Conservation (phyloP, 2,329 filamentous ascomycete genomes). For the Thielaviopsis ethacetica region DNA sequence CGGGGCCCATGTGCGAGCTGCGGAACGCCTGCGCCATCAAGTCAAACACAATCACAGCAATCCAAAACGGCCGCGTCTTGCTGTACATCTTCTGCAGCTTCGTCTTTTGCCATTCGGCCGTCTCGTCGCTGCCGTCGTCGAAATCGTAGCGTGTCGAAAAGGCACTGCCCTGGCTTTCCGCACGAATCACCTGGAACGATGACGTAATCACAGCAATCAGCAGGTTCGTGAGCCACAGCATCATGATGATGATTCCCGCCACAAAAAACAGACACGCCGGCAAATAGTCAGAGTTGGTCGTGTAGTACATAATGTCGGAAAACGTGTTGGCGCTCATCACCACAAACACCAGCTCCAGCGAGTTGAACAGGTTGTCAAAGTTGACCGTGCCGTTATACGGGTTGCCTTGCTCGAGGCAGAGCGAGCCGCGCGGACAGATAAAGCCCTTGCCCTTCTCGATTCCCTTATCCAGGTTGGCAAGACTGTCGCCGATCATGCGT, state of each 20-base stretch:
- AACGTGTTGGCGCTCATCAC: constrained; percentile 98
- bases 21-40: constrained; percentile 65
- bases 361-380: constrained; percentile 90
- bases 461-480: constrained; percentile 33
- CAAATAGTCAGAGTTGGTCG: constrained; percentile 81
- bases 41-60: constrained; percentile 61
- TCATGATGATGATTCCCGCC: constrained; percentile 71
- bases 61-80: constrained; percentile 62
- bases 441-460: constrained; percentile 58
- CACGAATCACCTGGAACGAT: constrained; percentile 93
- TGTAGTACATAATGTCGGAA: constrained; percentile 84
- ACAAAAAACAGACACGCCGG: constrained; percentile 65
- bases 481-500: constrained; percentile 19
- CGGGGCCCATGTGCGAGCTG: constrained; percentile 56
- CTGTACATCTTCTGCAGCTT: constrained; percentile 55
- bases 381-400: constrained; percentile 76
- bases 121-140: constrained; percentile 48
- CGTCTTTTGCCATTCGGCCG: constrained; percentile 23
- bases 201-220: constrained; percentile 94
- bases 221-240: constrained; percentile 91
- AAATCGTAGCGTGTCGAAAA: constrained; percentile 31
- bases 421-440: constrained; percentile 67
- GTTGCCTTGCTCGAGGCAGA: constrained; percentile 64
- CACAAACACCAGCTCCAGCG: constrained; percentile 86
- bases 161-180: constrained; percentile 86